Percentiles rank a stretch among this genome's conserved stretches.
phyloP scores from a whole-genome alignment of 1,284 basidiomycete species.

The Tilletia indica region DNA sequence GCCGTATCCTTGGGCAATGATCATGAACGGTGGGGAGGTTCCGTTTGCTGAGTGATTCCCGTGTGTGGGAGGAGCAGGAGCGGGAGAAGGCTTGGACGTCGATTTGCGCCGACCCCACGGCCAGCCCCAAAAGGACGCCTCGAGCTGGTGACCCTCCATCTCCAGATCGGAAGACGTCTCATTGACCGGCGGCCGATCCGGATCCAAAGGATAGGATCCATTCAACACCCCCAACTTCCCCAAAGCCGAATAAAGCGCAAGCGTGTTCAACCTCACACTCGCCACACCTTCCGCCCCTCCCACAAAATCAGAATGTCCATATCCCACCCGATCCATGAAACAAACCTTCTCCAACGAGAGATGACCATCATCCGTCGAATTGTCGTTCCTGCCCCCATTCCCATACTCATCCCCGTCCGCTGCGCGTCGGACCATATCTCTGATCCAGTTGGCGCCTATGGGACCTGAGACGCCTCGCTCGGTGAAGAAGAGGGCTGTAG shows the following conservation, averaged over 20 bases:
- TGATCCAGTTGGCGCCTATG: slow-evolving; percentile 34
- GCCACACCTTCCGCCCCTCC: slow-evolving; percentile 12
- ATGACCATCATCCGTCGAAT: slow-evolving; percentile 34
- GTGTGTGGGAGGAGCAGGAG: slow-evolving; percentile 12
- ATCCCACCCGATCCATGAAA: slow-evolving; percentile 42
- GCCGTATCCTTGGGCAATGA: slow-evolving; percentile 40
- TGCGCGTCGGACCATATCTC: slow-evolving; percentile 36
- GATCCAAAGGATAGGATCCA: slow-evolving; percentile 5
- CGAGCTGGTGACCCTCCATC: no score
- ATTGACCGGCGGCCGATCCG: not conserved
- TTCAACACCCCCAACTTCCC: not conserved
- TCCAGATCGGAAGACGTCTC: slow-evolving; percentile 19
- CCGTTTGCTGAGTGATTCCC: not conserved
- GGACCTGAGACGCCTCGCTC: slow-evolving; percentile 38
- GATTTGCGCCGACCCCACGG: no score
- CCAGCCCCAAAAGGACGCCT: no score
- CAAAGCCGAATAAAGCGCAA: slow-evolving; percentile 10
- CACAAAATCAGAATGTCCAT: slow-evolving; percentile 38
- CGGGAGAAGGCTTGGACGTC: slow-evolving; percentile 16
- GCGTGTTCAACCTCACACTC: slow-evolving; percentile 5
- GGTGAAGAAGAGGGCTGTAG: slow-evolving; percentile 43
- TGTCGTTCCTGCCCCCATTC: not conserved
- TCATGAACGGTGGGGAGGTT: slow-evolving; percentile 31
- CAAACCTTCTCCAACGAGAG: slow-evolving; percentile 35
- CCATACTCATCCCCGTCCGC: slow-evolving; percentile 16